Base-by-base conservation (phyloP, 768 basidiomycete species). In the Rhizopogon rudus region DNA sequence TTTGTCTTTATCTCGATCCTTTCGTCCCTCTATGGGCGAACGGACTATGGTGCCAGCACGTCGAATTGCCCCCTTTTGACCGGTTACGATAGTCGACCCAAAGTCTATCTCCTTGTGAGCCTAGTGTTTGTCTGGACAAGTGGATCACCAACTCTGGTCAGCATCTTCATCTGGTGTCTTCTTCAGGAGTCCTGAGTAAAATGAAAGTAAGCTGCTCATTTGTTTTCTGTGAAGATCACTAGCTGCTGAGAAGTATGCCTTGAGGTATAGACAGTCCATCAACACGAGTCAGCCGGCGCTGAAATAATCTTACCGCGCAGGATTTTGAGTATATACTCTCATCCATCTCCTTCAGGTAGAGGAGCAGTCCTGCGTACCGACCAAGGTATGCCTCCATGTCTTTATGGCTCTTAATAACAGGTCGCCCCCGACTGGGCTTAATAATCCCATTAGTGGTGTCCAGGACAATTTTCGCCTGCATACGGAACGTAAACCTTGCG, bases 341-440 rank as follows among this genome's bases (percentile, higher is more conserved):
- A 57, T 97, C 94, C 91, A 98, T 96, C 75, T 98, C 96, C 67
- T 93, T 95, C 54, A 98, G 72, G 66, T 96, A 98, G 16, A 98
- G 76, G 71, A 98, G 83, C 51, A 98, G 70, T 1, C 95, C 95
- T 31, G 88, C 82, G 70, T 98, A 98, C 43, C 88, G 81, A 22
- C 88, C 91, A 17, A 98, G 79, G 68, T 93, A 92, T 37, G 77
- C 75, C 64, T 98, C 93, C 67, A 97, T 77, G 16, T 81, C 76
- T 51, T 77, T 76, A 69, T 98, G 96, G n/a, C 75, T 72, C 28
- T 76, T 63, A 28, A 91, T 73, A 8, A 67, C 70, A 3, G 82
- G 79, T 46, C 77, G 72, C 35, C 79, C 74, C 46, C 75, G 64
- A 45, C 74, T 68, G 61, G 51, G 73, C 62, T 61, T 77, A 78